Base-by-base conservation (phyloP, 331 rosid species). In the Acacia concinna region DNA sequence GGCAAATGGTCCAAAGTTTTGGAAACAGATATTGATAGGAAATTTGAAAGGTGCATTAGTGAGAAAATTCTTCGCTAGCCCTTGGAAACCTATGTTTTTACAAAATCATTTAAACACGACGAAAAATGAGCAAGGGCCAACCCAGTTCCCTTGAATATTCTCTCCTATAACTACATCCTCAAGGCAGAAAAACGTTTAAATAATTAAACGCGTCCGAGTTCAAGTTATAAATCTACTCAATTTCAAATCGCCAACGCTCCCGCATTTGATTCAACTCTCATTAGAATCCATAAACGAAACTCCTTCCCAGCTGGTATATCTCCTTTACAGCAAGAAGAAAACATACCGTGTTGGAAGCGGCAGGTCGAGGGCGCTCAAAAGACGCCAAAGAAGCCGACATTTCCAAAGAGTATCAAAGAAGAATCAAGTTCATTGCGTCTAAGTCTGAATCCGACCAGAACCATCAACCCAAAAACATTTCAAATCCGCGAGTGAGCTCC, bases 361-460 rank as follows among this genome's bases (percentile, higher is more conserved):
- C 97, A 9, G 89, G 92, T 56, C 97, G 77, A 37, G 93, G 98
- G 56, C 97, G 94, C 85, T 96, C 99, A 75, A 91, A 90, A 81
- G 98, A 88, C 51, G 97, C 93, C 74, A 89, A 85, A 52, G 99
- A 79, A 84, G 99, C 93, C 73, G 99, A 89, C 99, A 96, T 95
- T 89, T 87, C 78, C 75, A 47, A 81, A 83, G 73, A 83, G 66
- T 75, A 78, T 41, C 82, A 77, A 76, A 37, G 70, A 74, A 76
- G 76, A 78, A 76, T 79, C 89, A 67, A 43, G 51, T 38, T 21
- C 97, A 89, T 85, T 76, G 81, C 79, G 73, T 75, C 81, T 38
- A 9, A 41, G 30, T 44, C 68, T 82, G 78, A 78, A 78, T 38
- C 85, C 82, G 81, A 70, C 56, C 47, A 73, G 1, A n/a, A 60